phyloP scores from a whole-genome alignment of 2,329 filamentous ascomycete genomes.

The Neopestalotiopsis rosae region DNA sequence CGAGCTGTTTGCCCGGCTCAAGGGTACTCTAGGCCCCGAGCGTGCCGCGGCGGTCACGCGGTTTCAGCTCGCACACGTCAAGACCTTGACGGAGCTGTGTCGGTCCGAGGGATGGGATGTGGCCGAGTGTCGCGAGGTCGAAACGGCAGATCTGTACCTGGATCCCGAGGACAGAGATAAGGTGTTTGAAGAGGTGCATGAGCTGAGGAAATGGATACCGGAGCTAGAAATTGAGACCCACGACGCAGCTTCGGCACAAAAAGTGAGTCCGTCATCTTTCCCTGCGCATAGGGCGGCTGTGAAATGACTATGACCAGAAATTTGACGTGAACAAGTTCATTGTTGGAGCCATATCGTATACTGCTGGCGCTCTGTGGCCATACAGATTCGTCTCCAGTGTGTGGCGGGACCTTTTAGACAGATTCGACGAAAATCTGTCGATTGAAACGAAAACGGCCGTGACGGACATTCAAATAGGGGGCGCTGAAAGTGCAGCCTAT shows the following conservation, averaged over 20 bases:
- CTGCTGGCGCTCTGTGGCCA: slow-evolving; percentile 56
- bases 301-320: slow-evolving; percentile 25
- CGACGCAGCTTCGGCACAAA: slow-evolving; percentile 38
- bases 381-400: slow-evolving; percentile 54
- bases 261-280: slow-evolving; percentile 25
- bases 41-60: slow-evolving; percentile 45
- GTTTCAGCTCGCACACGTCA: slow-evolving; percentile 51
- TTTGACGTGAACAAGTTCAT: slow-evolving; percentile 43
- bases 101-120: slow-evolving; percentile 34
- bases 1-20: slow-evolving; percentile 43
- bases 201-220: slow-evolving; percentile 43
- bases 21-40: slow-evolving; percentile 35
- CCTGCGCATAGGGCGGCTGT: too few relatives aligned
- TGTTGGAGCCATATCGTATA: slow-evolving; percentile 49
- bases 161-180: slow-evolving; percentile 41
- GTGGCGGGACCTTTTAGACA: slow-evolving; percentile 46
- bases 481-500: slow-evolving; percentile 38
- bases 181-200: slow-evolving; percentile 37
- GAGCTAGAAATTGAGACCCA: slow-evolving; percentile 43
- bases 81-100: slow-evolving; percentile 45
- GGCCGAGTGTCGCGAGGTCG: slow-evolving; percentile 49
- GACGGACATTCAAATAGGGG: slow-evolving; percentile 19
- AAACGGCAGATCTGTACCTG: slow-evolving; percentile 53
- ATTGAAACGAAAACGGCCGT: slow-evolving; percentile 45
- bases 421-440: slow-evolving; percentile 37